Conservation (phyloP, 1,284 basidiomycete species). For the Ceratobasidium sp. region DNA sequence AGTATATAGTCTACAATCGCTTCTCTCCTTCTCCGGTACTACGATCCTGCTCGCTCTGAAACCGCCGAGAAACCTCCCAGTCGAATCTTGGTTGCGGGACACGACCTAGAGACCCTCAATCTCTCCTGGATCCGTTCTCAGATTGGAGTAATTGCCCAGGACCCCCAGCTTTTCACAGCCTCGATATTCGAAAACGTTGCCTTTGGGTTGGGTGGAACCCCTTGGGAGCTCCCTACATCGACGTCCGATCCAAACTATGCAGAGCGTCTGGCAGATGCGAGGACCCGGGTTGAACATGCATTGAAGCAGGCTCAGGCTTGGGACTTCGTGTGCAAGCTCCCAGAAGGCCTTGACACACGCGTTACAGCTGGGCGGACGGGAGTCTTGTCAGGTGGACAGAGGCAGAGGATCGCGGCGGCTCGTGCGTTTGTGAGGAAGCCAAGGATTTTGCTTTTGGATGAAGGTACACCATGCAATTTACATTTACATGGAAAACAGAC, state of each 20-base stretch:
- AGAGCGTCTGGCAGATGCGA: conserved; percentile 53
- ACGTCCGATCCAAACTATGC: conserved; percentile 48
- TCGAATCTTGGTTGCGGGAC: conserved; percentile 54
- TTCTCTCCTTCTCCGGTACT: conserved; percentile 58
- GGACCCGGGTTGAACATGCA: conserved; percentile 53
- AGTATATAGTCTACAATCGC: conserved; percentile 57
- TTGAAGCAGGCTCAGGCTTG: conserved; percentile 57
- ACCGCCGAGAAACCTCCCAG: conserved; percentile 41
- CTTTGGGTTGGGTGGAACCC: conserved; percentile 56
- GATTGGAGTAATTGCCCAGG: conserved; percentile 60
- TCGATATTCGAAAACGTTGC: conserved; percentile 61
- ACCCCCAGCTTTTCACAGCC: conserved; percentile 60
- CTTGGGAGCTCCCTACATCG: conserved; percentile 51
- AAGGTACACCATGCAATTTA: conserved; percentile 56
- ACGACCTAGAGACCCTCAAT: conserved; percentile 57
- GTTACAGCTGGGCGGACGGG: conserved; percentile 56
- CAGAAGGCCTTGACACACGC: conserved; percentile 59
- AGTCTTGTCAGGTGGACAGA: conserved; percentile 60
- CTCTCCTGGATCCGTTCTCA: conserved; percentile 60
- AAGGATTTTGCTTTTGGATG: conserved; percentile 58
- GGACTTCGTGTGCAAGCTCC: conserved; percentile 59
- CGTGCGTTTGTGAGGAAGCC: conserved; percentile 59
- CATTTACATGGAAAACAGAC: conserved; percentile 51
- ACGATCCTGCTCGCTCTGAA: conserved; percentile 57
- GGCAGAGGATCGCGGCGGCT: conserved; percentile 60